A percentile compares a stretch with the other conserved stretches of the same genome.
These are phyloP conservation scores for Ogataea nitratoaversa DNA, from an alignment of 805 yeast species.

Conservation along the genomic window DNA sequence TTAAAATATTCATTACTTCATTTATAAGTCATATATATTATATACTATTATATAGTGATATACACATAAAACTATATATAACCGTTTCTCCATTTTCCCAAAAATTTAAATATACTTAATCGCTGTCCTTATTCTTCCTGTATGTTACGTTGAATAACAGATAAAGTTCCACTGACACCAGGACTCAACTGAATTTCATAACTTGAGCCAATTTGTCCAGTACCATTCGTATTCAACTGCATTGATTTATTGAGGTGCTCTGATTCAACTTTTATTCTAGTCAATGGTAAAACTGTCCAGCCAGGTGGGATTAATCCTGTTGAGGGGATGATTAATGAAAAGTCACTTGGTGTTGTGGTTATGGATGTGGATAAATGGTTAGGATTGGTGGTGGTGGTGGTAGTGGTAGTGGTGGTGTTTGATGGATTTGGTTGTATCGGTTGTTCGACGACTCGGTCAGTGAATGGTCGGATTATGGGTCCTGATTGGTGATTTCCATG, in stretches of 20 bases:
- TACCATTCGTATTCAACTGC: background rate
- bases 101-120: no score
- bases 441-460: no score
- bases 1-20: no score
- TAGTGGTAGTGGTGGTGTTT: constrained; percentile 2
- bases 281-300: constrained; percentile 27
- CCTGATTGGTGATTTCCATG: no score
- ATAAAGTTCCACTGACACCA: constrained; percentile 9
- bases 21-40: no score
- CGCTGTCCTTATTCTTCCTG: background rate
- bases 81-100: no score
- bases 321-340: constrained; percentile 15
- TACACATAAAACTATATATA: no score
- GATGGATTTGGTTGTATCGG: background rate
- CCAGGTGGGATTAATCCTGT: constrained; percentile 29
- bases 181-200: constrained; percentile 15
- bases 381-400: constrained; percentile 3
- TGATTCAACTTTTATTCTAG: background rate
- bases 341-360: background rate
- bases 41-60: no score
- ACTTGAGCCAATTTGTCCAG: constrained; percentile 3
- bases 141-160: constrained; percentile 2
- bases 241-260: background rate
- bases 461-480: no score
- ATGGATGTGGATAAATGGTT: background rate